A percentile compares a stretch with the other conserved stretches of the same genome.
These are phyloP conservation scores for Buddleja alternifolia DNA, from an alignment of 257 asterid species.

Conservation along the genomic window DNA sequence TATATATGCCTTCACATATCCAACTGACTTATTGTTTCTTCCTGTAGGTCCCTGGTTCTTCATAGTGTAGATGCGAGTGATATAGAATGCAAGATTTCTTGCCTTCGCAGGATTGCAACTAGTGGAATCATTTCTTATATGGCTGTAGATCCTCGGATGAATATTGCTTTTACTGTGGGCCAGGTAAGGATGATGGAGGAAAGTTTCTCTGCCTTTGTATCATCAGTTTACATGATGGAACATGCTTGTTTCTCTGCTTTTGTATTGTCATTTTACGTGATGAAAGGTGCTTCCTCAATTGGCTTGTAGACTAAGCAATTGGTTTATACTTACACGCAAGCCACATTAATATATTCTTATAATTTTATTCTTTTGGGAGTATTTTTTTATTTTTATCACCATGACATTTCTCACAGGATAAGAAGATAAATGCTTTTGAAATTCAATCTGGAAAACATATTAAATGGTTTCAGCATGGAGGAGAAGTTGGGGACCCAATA, in stretches of 20 bases:
- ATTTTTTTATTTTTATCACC: constrained; percentile 18
- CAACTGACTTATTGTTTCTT: constrained; percentile 30
- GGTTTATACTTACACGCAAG: constrained; percentile 8
- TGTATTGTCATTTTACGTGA: constrained; percentile 6
- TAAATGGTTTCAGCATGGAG: constrained; percentile 56
- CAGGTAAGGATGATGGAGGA: constrained; percentile 43
- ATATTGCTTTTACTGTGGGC: constrained; percentile 53
- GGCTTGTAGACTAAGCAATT: not conserved
- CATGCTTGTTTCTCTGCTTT: constrained; percentile 4
- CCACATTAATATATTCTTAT: not conserved
- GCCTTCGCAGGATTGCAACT: constrained; percentile 42
- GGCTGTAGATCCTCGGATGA: constrained; percentile 45
- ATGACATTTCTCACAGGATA: constrained; percentile 47
- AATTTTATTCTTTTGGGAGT: constrained; percentile 12
- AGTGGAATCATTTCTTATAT: constrained; percentile 50
- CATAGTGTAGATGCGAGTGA: constrained; percentile 51
- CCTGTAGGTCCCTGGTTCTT: constrained; percentile 56
- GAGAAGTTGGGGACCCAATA: constrained; percentile 52
- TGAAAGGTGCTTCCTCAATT: constrained; percentile 8
- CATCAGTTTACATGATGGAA: constrained; percentile 14
- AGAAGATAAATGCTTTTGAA: constrained; percentile 53
- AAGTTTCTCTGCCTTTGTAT: not conserved
- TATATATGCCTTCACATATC: constrained; percentile 21
- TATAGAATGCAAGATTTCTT: constrained; percentile 46
- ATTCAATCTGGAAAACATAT: constrained; percentile 55